Base-by-base conservation (phyloP, 257 asterid genomes). In the Cruciata laevipes region DNA sequence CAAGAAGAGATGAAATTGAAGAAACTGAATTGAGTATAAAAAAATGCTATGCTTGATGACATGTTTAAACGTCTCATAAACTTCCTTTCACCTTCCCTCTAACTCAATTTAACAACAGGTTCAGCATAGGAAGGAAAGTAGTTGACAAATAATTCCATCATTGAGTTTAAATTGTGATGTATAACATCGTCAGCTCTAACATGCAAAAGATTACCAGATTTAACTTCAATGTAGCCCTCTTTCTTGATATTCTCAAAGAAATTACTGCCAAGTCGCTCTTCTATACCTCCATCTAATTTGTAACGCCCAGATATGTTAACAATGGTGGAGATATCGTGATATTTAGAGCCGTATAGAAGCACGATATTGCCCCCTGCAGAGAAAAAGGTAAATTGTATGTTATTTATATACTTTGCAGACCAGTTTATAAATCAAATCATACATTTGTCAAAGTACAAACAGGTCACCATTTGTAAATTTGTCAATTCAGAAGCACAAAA, bases 231-330 rank as follows among this genome's bases (percentile, higher is more conserved):
- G 53, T 77, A 83, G 21, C 99, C 95, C 20, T 90, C 95, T 73
- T 79, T 86, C 79, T 83, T 82, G 75, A 88, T 80, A 62, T 61
- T 78, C 79, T 90, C 86, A 75, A 82, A 52, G 71, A 80, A 78
- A 51, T 65, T 75, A 62, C 83, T 66, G 1, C 97, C 99, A 68
- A 88, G 51, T 13, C 88, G 82, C 73, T 86, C 92, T 61, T 73
- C 82, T 70, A 88, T 76, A 65, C 97, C 97, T 78, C 76, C 74
- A 73, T 88, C 84, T 70, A 90, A 79, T 71, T 86, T 80, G 74
- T 88, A 88, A 69, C 99, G 95, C 52, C 96, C 99, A 58, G 99
- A 93, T 67, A 86, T 65, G 83, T 90, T 93, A 73, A 93, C 72
- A 40, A 93, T 85, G 0, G 85, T 86, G 56, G 73, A 74, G 74